Conservation (phyloP, 129 eudicot genomes). For the Cynara cardunculus region DNA sequence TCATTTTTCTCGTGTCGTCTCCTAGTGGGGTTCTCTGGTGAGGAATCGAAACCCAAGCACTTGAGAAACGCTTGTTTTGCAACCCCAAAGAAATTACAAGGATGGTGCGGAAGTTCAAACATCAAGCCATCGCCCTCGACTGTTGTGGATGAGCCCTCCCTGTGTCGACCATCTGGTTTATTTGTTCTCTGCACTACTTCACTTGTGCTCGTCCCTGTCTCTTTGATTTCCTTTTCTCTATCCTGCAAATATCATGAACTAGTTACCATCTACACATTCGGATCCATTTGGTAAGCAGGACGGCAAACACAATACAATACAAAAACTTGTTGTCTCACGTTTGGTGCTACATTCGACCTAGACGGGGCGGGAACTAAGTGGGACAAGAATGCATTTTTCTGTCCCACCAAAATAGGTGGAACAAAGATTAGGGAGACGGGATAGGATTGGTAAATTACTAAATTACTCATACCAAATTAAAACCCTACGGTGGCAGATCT, state of each 20-base stretch:
- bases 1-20: conserved; percentile 31
- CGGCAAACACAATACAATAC: not conserved
- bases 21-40: conserved; percentile 23
- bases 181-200: conserved; percentile 23
- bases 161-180: conserved; percentile 26
- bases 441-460: no score
- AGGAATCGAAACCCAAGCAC: conserved; percentile 65
- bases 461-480: not conserved
- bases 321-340: not conserved
- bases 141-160: conserved; percentile 24
- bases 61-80: conserved; percentile 74
- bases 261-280: not conserved
- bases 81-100: conserved; percentile 53
- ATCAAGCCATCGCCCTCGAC: conserved; percentile 13
- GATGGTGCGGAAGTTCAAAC: conserved; percentile 39
- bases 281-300: not conserved
- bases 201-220: conserved; percentile 30
- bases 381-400: not conserved
- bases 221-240: conserved; percentile 29
- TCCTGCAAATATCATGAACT: conserved; percentile 31
- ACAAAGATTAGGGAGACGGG: not conserved
- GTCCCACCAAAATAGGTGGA: no score
- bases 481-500: no score
- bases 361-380: not conserved
- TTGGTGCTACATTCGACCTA: not conserved